These are phyloP conservation scores for Epichloe glyceriae DNA, from an alignment of 2,329 filamentous ascomycete species.

Conservation along the genomic window DNA sequence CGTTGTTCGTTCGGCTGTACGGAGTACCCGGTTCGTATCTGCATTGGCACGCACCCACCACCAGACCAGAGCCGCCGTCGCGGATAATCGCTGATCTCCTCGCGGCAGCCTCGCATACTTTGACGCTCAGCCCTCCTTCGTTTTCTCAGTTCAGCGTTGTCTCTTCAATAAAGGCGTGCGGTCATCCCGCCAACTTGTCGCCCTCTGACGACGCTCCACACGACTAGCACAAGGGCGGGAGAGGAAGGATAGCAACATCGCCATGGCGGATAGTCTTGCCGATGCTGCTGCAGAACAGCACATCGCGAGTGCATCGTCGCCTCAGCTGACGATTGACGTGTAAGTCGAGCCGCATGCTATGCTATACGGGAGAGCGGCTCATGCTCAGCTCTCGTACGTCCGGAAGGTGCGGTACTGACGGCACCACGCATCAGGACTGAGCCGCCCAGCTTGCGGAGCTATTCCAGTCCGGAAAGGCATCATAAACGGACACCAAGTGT, in stretches of 20 bases:
- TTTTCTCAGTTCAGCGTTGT: not conserved
- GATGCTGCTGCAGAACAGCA: not conserved
- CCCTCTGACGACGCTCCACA: not conserved
- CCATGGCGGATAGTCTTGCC: not conserved
- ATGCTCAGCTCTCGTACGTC: not conserved
- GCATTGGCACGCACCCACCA: too few relatives aligned
- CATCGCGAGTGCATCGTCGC: slow-evolving; percentile 11
- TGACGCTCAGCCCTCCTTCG: not conserved
- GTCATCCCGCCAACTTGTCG: not conserved
- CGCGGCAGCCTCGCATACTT: not conserved
- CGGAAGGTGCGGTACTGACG: not conserved
- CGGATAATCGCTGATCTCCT: too few relatives aligned
- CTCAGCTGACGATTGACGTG: slow-evolving; percentile 22
- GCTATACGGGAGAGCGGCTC: not conserved
- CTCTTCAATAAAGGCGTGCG: not conserved
- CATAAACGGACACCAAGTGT: slow-evolving; percentile 44
- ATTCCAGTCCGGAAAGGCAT: slow-evolving; percentile 42
- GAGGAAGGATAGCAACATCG: not conserved
- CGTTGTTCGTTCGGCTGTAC: too few relatives aligned
- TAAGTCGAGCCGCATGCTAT: slow-evolving; percentile 20
- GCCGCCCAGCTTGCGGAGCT: slow-evolving; percentile 25
- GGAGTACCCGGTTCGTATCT: too few relatives aligned
- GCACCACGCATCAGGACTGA: slow-evolving; percentile 25
- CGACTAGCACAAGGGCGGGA: not conserved
- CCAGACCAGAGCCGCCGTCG: too few relatives aligned